These are phyloP conservation scores for Tetrapisispora namnaoensis DNA, from an alignment of 805 yeast genomes.

Conservation along the genomic window DNA sequence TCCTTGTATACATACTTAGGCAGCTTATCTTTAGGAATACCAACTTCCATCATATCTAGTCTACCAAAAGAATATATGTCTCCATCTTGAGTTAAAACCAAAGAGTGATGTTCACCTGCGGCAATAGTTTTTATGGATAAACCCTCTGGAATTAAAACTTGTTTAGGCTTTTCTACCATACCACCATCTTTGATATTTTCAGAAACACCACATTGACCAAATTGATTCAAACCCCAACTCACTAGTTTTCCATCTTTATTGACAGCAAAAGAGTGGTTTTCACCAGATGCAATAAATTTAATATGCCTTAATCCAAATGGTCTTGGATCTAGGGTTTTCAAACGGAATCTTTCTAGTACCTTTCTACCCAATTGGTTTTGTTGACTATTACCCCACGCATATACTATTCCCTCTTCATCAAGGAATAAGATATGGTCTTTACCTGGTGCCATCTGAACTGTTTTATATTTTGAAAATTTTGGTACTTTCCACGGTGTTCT, in stretches of 20 bases:
- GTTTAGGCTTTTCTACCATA: constrained; percentile 65
- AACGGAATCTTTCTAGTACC: constrained; percentile 67
- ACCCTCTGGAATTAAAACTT: constrained; percentile 52
- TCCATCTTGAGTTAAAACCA: constrained; percentile 66
- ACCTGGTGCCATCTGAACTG: constrained; percentile 81
- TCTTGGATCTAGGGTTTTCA: constrained; percentile 66
- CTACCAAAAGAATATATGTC: constrained; percentile 81
- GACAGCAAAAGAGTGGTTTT: constrained; percentile 91
- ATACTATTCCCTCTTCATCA: constrained; percentile 76
- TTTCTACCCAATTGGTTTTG: constrained; percentile 86
- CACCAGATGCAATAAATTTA: constrained; percentile 81
- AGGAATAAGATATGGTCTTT: constrained; percentile 85
- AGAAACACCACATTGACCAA: constrained; percentile 87
- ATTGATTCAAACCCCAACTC: constrained; percentile 95
- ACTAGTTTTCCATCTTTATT: constrained; percentile 58
- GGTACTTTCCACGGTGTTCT: constrained; percentile 53
- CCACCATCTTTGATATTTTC: constrained; percentile 80
- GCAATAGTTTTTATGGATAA: constrained; percentile 52
- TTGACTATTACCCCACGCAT: constrained; percentile 97
- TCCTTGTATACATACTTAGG: constrained; percentile 70
- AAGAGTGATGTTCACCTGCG: constrained; percentile 92
- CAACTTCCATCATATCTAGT: constrained; percentile 87
- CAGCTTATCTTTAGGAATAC: constrained; percentile 54
- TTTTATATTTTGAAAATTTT: constrained; percentile 40
- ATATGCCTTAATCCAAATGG: constrained; percentile 75